These are phyloP conservation scores for grape (Vitis vinifera) DNA, from an alignment of 164 flowering plant species.

Conservation along the genomic window ASM3070453v1 NC_081806.1:5239001-5239500, in stretches of 20 bases:
- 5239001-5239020: too few relatives aligned
- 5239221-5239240: conserved; percentile 8
- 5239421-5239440: neutral
- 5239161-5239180: conserved; percentile 4
- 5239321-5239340: conserved; percentile 13
- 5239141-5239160: neutral
- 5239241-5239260: conserved; percentile 25
- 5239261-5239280: conserved; percentile 21
- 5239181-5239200: conserved; percentile 4
- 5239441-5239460: too few relatives aligned
- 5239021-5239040: too few relatives aligned
- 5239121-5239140: neutral
- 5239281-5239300: conserved; percentile 1
- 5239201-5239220: conserved; percentile 14
- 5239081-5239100: too few relatives aligned
- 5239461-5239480: too few relatives aligned
- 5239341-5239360: conserved; percentile 1
- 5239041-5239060: too few relatives aligned
- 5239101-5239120: neutral
- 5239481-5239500: too few relatives aligned
- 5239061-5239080: too few relatives aligned
- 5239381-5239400: neutral
- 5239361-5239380: conserved; percentile 7
- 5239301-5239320: conserved; percentile 14
- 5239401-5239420: neutral